phyloP scores from a whole-genome alignment of 2,329 filamentous ascomycete genomes.

The Fusarium albidum region DNA sequence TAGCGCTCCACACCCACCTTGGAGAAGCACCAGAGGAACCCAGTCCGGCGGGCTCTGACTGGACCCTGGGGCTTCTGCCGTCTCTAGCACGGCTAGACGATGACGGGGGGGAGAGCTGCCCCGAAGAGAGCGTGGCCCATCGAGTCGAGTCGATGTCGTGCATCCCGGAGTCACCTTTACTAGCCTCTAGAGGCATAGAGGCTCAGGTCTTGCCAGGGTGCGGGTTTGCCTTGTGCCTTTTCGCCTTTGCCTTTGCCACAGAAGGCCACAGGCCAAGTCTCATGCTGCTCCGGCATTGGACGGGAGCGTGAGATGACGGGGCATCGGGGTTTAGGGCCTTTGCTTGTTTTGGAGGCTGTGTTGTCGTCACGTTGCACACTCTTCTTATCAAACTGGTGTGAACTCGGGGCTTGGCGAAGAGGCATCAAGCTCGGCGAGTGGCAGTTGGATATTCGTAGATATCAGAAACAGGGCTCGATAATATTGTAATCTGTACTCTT shows the following conservation, averaged over 20 bases:
- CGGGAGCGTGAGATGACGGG: conserved; percentile 29
- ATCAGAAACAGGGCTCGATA: too few relatives aligned
- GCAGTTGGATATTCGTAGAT: too few relatives aligned
- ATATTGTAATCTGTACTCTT: too few relatives aligned
- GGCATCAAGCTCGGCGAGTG: background rate
- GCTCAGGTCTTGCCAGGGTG: too few relatives aligned
- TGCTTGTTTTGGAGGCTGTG: conserved; percentile 36
- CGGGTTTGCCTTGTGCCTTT: background rate
- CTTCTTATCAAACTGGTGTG: conserved; percentile 31
- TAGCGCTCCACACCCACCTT: conserved; percentile 38
- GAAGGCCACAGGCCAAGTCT: conserved; percentile 36
- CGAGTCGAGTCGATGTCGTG: conserved; percentile 54
- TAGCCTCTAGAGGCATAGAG: too few relatives aligned
- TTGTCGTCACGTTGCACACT: conserved; percentile 38
- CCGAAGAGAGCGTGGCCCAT: background rate
- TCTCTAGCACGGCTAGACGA: too few relatives aligned
- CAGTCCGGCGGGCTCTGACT: conserved; percentile 17
- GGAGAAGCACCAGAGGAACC: conserved; percentile 26
- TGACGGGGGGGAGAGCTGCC: background rate
- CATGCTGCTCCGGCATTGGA: conserved; percentile 47
- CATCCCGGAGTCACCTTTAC: conserved; percentile 29
- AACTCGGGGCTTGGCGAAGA: conserved; percentile 34
- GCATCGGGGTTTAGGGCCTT: conserved; percentile 32
- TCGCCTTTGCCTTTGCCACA: conserved; percentile 38
- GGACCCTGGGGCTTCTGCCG: conserved; percentile 12